These are phyloP conservation scores for Diaporthe australafricana DNA, from an alignment of 2,329 filamentous ascomycete species.

Conservation along the genomic window DNA sequence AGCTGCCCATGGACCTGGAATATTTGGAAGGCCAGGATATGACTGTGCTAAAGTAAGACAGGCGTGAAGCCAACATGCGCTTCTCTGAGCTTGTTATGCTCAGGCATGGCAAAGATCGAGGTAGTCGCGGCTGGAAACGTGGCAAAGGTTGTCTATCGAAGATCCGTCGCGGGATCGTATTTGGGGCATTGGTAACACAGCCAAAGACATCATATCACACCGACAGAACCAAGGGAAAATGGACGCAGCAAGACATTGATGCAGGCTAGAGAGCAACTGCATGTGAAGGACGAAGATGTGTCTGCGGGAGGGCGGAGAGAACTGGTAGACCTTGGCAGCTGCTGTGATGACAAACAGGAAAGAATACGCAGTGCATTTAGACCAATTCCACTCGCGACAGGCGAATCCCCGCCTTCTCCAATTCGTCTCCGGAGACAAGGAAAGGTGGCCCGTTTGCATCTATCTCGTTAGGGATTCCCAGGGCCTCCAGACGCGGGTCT, in stretches of 20 bases:
- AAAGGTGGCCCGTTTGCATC: fast-evolving
- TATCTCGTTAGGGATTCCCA: neutral
- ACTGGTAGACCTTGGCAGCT: neutral
- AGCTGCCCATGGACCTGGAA: no score
- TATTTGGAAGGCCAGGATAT: no score
- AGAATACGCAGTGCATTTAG: neutral
- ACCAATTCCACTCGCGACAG: neutral
- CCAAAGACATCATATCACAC: neutral
- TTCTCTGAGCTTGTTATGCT: no score
- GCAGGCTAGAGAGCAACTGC: neutral
- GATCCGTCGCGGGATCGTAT: neutral
- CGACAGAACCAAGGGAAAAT: neutral
- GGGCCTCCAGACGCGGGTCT: neutral
- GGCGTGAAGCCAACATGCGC: no score
- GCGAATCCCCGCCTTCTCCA: neutral
- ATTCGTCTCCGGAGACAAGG: neutral
- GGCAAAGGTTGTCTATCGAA: neutral
- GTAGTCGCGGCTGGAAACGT: no score
- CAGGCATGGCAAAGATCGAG: no score
- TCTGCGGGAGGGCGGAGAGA: neutral
- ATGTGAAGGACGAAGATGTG: neutral
- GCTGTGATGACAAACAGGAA: neutral
- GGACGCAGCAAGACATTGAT: neutral
- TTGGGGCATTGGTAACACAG: neutral
- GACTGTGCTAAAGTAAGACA: no score